Evolutionary conservation across 164 flowering plant genomes (phyloP), one percentile per base, ranked within the genome.

Genomic region (Vitis vinifera): DNA sequence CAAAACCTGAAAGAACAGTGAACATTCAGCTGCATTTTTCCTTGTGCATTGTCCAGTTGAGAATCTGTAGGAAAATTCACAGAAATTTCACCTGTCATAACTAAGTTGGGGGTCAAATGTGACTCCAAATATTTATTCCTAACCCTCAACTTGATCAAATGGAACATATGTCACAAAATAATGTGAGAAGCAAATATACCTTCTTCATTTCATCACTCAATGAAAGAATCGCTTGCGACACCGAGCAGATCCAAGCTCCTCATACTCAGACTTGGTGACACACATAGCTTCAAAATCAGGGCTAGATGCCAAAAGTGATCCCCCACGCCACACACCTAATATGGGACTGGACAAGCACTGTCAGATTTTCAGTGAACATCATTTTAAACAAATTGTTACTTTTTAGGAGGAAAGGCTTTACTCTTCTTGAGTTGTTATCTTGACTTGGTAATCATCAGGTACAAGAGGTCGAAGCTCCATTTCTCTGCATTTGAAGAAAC

Each of bases 391-490:
- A 55, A 29, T 10, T 50, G 4, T 30, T 15, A 56, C 10, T 10
- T 48, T 50, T 19, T 4, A 52, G 51, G 17, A 58, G n/a, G 65
- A 9, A 63, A 61, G 37, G 55, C 8, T 55, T 79, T 91, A 93
- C 99, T 96, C 98, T 86, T 91, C 92, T 83, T 91, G 97, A 69
- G 84, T 77, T 62, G 91, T 85, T 75, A 93, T 90, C 82, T 93
- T 90, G 80, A 96, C 94, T 76, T 77, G 77, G 76, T 83, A 93
- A 61, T 84, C 78, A 75, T 96, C 97, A 55, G 93, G 93, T 65
- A 96, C 97, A 66, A 91, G 90, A 73, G 99, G 97, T n/a, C 97
- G 92, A 30, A 93, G 94, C 79, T 96, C 98, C 83, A 58, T 87
- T 75, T 93, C 90, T 73, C 97, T 96, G 83, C 70, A 79, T 55